phyloP scores from a whole-genome alignment of 1,139 yeast species.

The Saccharomyces hybrid region DNA sequence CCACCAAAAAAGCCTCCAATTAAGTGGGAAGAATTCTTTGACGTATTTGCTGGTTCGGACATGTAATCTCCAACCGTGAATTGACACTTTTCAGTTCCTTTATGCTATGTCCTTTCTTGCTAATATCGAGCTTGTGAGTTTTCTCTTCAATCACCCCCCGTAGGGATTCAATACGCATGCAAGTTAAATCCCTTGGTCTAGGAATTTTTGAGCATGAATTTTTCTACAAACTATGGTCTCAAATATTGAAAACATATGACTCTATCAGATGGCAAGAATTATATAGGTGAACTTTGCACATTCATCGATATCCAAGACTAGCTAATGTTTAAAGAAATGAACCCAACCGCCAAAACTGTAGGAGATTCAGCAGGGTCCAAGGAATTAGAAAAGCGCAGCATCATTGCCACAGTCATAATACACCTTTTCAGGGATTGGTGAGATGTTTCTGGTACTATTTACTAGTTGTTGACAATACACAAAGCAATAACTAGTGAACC shows the following conservation, averaged over 20 bases:
- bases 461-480: background rate
- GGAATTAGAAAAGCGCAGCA: background rate
- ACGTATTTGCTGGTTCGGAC: constrained; percentile 5
- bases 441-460: background rate
- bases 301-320: background rate
- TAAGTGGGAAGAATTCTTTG: constrained; percentile 42
- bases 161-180: background rate
- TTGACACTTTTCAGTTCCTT: background rate
- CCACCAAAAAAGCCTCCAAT: constrained; percentile 87
- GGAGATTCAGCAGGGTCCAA: background rate
- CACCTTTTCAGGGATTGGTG: too few relatives aligned
- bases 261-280: background rate
- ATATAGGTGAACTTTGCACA: background rate
- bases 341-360: background rate
- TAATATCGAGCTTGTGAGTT: background rate
- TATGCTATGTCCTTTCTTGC: background rate
- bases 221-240: too few relatives aligned
- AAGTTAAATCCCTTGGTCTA: background rate
- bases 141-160: background rate
- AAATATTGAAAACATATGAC: background rate
- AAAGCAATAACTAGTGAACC: too few relatives aligned
- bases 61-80: background rate
- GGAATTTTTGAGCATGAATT: background rate
- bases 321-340: background rate
- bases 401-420: too few relatives aligned